Percentiles rank a stretch among this genome's conserved stretches.
Conservation (phyloP, 352 stramenopile genomes). For the Phytopythium kandeliae region DNA sequence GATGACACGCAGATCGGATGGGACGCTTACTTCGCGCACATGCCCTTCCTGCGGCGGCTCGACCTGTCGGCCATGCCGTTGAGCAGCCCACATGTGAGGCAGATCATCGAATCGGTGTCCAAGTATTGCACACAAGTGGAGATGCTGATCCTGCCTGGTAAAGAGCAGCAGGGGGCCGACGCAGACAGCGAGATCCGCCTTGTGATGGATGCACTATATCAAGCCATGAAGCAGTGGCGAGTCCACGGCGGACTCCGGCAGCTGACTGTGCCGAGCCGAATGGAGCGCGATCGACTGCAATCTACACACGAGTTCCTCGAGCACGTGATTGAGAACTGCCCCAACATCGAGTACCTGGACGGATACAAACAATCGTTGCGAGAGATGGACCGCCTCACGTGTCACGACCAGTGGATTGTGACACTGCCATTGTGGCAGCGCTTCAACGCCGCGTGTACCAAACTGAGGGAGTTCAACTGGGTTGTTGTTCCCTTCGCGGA, state of each 20-base stretch:
- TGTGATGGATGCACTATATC: constrained; percentile 22
- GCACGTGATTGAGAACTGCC: constrained; percentile 25
- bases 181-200: constrained; percentile 8
- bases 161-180: constrained; percentile 15
- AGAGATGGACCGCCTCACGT: constrained; percentile 27
- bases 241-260: constrained; percentile 28
- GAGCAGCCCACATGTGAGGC: constrained; percentile 16
- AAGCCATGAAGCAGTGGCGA: constrained; percentile 21
- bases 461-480: constrained; percentile 35
- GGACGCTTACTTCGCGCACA: constrained; percentile 16
- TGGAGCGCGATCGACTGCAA: constrained; percentile 12
- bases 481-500: constrained; percentile 29
- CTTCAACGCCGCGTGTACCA: constrained; percentile 29
- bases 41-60: constrained; percentile 17
- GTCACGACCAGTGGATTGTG: constrained; percentile 31
- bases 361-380: constrained; percentile 22
- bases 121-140: constrained; percentile 27
- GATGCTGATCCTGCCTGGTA: constrained; percentile 21
- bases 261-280: constrained; percentile 20
- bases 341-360: constrained; percentile 27
- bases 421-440: constrained; percentile 23
- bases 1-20: constrained; percentile 18
- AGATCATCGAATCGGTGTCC: constrained; percentile 17
- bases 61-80: constrained; percentile 23
- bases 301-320: constrained; percentile 25